Evolutionary conservation across 192 early-diverging fungal genomes (phyloP), one percentile per base, ranked within the genome.

Genomic region (Dissophora globulifera): DNA sequence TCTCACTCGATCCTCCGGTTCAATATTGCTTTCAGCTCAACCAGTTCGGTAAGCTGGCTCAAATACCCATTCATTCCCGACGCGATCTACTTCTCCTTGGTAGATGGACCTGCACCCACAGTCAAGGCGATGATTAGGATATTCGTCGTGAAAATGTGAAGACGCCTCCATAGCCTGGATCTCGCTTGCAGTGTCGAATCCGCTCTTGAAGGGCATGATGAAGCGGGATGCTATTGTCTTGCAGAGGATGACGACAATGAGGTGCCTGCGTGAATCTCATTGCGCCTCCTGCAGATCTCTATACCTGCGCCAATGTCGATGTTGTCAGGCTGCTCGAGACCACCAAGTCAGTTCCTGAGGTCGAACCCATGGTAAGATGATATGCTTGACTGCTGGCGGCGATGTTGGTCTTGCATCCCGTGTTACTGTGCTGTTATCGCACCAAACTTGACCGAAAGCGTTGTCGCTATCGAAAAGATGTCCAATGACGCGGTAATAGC

Each of bases 131-230:
- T 82, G 45, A 88, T 88, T 11, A 82, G 85, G 19, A 87, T 59
- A 10, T 62, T 57, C 5, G 66, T 66, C 19, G 54, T 40, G 64
- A 72, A 72, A 3, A n/a, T 19, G 16, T 5, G 61, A 64, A 0
- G 26, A 45, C 16, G 38, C 26, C 1, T 64, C 75, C 55, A 80
- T 83, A 1, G 75, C 26, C 23, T 84, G 74, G 23, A 88, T 88
- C 62, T 79, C 79, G 16, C 32, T 49, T n/a, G 86, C 70, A 26
- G 83, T 71, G 27, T 87, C 85, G 47, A 79, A 76, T 13, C 88
- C 88, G 57, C 85, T 81, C 81, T 85, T 83, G 26, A 89, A 62
- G 0, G 88, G 88, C 88, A 89, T 89, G 20, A 84, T 83, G 48
- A 81, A 76, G 56, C 60, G 23, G 56, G n/a, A 3, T 22, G 33